phyloP scores from a whole-genome alignment of 2,329 filamentous ascomycete species.

The Didymella pinodella region DNA sequence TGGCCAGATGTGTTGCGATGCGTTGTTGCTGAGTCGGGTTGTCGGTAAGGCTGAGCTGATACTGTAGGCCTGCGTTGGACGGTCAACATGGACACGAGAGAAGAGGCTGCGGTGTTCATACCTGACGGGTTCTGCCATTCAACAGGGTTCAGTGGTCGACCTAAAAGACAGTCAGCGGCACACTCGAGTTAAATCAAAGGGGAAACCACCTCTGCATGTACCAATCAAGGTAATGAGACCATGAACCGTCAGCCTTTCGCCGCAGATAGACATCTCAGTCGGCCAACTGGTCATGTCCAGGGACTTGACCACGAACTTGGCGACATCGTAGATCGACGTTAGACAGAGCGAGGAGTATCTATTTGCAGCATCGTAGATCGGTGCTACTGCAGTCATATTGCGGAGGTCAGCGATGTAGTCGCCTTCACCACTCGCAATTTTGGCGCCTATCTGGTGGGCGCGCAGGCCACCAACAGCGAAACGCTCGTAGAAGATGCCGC shows the following conservation, averaged over 20 bases:
- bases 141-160: slow-evolving; percentile 40
- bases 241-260: slow-evolving; percentile 69
- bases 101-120: slow-evolving; percentile 2
- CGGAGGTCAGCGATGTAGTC: slow-evolving; percentile 72
- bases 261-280: slow-evolving; percentile 71
- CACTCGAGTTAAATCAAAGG: not conserved
- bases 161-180: slow-evolving; percentile 29
- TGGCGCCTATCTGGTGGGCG: slow-evolving; percentile 65
- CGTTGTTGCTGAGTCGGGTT: slow-evolving; percentile 50
- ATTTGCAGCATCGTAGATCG: slow-evolving; percentile 61
- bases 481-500: slow-evolving; percentile 78
- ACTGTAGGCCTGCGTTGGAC: slow-evolving; percentile 50
- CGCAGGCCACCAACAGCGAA: slow-evolving; percentile 73
- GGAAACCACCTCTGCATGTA: slow-evolving; percentile 39
- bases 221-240: slow-evolving; percentile 65
- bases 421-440: slow-evolving; percentile 64
- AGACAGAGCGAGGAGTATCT: slow-evolving; percentile 63
- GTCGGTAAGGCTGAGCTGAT: slow-evolving; percentile 56
- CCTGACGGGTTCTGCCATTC: slow-evolving; percentile 58
- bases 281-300: slow-evolving; percentile 73
- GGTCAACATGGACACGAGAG: not conserved
- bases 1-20: slow-evolving; percentile 70
- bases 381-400: slow-evolving; percentile 65
- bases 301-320: slow-evolving; percentile 73
- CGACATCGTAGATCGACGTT: slow-evolving; percentile 75